Conservation (phyloP, 2,329 filamentous ascomycete genomes). For the Chrysoporthe austroafricana region DNA sequence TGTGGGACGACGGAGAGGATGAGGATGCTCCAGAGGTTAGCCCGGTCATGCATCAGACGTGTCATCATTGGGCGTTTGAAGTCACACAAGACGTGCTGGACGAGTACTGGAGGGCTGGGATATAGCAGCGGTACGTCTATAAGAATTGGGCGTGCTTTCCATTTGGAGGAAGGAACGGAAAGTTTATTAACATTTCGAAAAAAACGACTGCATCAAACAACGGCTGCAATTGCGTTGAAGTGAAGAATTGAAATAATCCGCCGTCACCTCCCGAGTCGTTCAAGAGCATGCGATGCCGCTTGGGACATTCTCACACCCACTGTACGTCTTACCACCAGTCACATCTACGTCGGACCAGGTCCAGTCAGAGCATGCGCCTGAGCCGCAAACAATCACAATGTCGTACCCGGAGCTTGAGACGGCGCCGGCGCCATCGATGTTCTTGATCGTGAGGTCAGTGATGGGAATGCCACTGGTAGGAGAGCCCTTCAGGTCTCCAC, state of each 20-base stretch:
- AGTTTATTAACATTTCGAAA: neutral
- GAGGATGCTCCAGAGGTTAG: slow-evolving; percentile 48
- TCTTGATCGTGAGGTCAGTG: slow-evolving; percentile 50
- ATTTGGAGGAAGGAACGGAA: neutral
- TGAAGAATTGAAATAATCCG: neutral
- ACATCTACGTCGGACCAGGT: slow-evolving; percentile 53
- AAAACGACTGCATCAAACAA: neutral
- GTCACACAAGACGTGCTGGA: slow-evolving; percentile 54
- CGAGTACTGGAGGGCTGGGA: slow-evolving; percentile 45
- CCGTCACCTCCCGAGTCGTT: neutral
- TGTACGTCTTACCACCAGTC: slow-evolving; percentile 49
- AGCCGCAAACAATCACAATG: slow-evolving; percentile 58
- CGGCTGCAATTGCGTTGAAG: neutral
- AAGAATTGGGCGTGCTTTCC: neutral
- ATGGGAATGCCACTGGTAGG: slow-evolving; percentile 56
- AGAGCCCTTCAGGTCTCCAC: slow-evolving; percentile 43
- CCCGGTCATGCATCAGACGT: slow-evolving; percentile 60
- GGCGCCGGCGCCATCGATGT: slow-evolving; percentile 48
- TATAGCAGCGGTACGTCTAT: slow-evolving; percentile 6
- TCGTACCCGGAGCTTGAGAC: slow-evolving; percentile 40
- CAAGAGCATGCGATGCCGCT: slow-evolving; percentile 19
- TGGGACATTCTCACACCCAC: slow-evolving; percentile 27
- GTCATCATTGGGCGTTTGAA: slow-evolving; percentile 60
- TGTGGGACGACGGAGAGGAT: slow-evolving; percentile 52
- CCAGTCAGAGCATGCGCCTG: slow-evolving; percentile 55